Base-by-base conservation (phyloP, 495 filamentous ascomycete species). In the Aspergillus egyptiacus region DNA sequence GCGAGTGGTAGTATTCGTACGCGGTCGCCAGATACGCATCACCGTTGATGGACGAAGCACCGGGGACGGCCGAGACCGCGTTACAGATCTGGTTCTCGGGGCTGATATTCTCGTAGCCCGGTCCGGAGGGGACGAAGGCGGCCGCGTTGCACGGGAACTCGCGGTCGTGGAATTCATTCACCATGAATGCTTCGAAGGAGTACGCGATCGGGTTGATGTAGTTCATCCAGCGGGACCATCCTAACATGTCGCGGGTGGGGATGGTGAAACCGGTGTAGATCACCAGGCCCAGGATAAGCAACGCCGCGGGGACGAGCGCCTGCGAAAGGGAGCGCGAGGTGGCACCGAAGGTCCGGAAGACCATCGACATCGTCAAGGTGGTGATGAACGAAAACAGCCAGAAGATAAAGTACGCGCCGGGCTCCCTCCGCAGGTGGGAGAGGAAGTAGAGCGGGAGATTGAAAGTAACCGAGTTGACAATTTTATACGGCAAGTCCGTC, bases 391-490 rank as follows among this genome's bases (percentile, higher is more conserved):
- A 69, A 38, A 81, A 69, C 6, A 86, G 63, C 20, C 78, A 70
- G 65, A 75, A 85, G 27, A 77, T 63, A 61, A 86, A 86, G 64
- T 85, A 86, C 1, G 69, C 61, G 2, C 67, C 65, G 0, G 67
- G 51, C 4, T 56, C 60, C 13, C 71, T 69, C 24, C 71, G 69
- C 10, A 85, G 68, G 25, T 76, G 69, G 10, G 78, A 68, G 60
- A 87, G 69, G 56, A 82, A 85, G 55, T 86, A 86, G 13, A 82
- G 63, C 4, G 77, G 69, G 36, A 82, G 48, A 55, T 79, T 79
- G 65, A 81, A 84, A 7, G 69, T 68, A 11, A 75, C 48, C 0
- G 74, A 63, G 11, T 72, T 71, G 19, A 67, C 40, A 6, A 80
- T 65, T 57, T 82, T 82, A 31, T 75, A 71, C 0, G 80, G 80